phyloP scores from a whole-genome alignment of 495 filamentous ascomycete genomes.

The Parmelia sp. region DNA sequence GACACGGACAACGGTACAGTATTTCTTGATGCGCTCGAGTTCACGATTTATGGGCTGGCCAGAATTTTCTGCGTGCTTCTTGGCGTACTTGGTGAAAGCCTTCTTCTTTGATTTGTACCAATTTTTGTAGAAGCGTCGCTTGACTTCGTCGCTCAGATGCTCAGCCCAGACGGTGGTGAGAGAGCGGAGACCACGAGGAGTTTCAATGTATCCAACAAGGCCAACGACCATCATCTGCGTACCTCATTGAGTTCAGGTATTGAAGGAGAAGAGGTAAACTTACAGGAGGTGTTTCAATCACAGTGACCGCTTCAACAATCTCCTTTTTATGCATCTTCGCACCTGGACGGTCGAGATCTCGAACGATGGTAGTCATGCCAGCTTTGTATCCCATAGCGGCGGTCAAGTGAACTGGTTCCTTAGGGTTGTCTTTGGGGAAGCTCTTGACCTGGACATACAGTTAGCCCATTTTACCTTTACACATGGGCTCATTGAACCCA shows the following conservation, averaged over 20 bases:
- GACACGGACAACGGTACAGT: constrained; percentile 99
- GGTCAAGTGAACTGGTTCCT: constrained; percentile 98
- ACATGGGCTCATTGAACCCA: constrained; percentile 50
- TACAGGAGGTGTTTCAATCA: constrained; percentile 99
- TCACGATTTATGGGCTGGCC: constrained; percentile 88
- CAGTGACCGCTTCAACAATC: constrained; percentile 96
- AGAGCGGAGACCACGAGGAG: constrained; percentile 97
- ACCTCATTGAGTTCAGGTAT: constrained; percentile 53
- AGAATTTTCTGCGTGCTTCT: constrained; percentile 93
- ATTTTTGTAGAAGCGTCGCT: constrained; percentile 99
- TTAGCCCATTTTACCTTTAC: constrained; percentile 23
- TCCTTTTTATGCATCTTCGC: constrained; percentile 99
- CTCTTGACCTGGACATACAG: constrained; percentile 47
- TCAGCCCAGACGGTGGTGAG: constrained; percentile 99
- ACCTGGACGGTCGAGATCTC: constrained; percentile 97
- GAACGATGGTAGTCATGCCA: constrained; percentile 99
- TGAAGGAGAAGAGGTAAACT: constrained; percentile 36
- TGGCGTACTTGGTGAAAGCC: constrained; percentile 99
- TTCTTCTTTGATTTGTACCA: constrained; percentile 99
- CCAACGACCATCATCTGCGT: constrained; percentile 95
- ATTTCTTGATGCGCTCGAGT: constrained; percentile 99
- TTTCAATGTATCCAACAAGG: constrained; percentile 99
- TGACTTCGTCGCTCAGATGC: constrained; percentile 96
- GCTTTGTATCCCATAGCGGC: constrained; percentile 99
- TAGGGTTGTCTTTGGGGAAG: constrained; percentile 99